Conservation (phyloP, 148 eudicot species). For the Suaeda aralocaspica region DNA sequence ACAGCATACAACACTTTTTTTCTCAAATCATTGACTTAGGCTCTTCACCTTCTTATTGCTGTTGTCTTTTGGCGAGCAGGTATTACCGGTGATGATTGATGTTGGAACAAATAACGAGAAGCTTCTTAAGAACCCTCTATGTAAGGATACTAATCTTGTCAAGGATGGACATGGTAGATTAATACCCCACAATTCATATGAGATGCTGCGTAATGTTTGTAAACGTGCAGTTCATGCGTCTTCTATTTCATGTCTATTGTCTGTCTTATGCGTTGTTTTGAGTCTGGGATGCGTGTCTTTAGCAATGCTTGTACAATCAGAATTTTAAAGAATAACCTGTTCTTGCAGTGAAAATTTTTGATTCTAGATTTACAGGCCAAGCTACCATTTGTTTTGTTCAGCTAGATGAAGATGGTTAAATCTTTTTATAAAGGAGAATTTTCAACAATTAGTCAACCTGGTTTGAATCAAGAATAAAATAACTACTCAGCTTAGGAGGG, state of each 20-base stretch:
- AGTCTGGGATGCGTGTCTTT: not conserved
- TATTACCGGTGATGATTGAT: conserved; percentile 96
- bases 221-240: conserved; percentile 1
- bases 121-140: conserved; percentile 80
- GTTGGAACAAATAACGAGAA: conserved; percentile 97
- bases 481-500: too few species aligned
- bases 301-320: conserved; percentile 3
- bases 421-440: too few species aligned
- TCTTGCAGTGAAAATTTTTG: not conserved
- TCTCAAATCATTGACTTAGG: not conserved
- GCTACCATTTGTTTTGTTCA: not conserved
- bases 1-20: not conserved
- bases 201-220: too few species aligned
- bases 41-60: conserved; percentile 16
- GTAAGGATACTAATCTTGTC: conserved; percentile 44
- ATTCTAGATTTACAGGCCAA: not conserved
- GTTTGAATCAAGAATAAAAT: too few species aligned
- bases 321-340: not conserved
- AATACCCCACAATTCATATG: too few species aligned
- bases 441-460: too few species aligned
- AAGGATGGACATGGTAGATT: not conserved
- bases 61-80: conserved; percentile 45
- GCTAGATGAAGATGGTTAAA: not conserved
- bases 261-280: not conserved
- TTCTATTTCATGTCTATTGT: not conserved